Conservation (phyloP, 768 basidiomycete species). For the Psilocybe cubensis region DNA sequence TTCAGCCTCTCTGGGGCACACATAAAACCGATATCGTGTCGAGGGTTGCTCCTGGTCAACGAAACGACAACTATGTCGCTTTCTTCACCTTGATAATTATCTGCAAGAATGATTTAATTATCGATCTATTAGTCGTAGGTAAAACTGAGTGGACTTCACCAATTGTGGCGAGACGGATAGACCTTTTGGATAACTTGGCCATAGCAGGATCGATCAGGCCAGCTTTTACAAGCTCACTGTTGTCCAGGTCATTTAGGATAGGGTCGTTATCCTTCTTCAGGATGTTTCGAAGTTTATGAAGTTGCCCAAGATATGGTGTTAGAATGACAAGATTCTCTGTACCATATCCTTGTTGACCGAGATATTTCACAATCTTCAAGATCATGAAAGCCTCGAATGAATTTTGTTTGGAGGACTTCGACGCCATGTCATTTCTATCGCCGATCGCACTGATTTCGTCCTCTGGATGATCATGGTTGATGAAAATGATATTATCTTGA, state of each 20-base stretch:
- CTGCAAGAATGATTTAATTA: too few relatives aligned
- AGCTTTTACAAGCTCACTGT: constrained; percentile 57
- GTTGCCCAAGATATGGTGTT: constrained; percentile 73
- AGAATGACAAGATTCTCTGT: constrained; percentile 64
- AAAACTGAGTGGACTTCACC: too few relatives aligned
- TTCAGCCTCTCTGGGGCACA: constrained; percentile 69
- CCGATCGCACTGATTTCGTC: constrained; percentile 43
- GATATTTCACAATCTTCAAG: constrained; percentile 65
- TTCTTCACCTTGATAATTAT: constrained; percentile 81
- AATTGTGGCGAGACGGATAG: constrained; percentile 65
- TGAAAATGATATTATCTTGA: constrained; percentile 60
- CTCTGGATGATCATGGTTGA: constrained; percentile 59
- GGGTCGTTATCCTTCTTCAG: constrained; percentile 57
- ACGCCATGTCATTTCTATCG: constrained; percentile 49
- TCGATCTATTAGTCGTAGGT: too few relatives aligned
- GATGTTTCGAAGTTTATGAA: constrained; percentile 50
- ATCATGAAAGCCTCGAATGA: constrained; percentile 64
- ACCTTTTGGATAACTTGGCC: constrained; percentile 43
- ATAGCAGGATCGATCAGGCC: constrained; percentile 49
- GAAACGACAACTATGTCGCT: constrained; percentile 68
- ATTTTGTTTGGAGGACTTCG: constrained; percentile 65
- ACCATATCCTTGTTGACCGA: constrained; percentile 69
- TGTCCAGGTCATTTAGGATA: constrained; percentile 65
- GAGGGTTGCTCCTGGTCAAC: constrained; percentile 61
- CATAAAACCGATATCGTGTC: constrained; percentile 73